A percentile compares a stretch with the other conserved stretches of the same genome.
phyloP scores from a whole-genome alignment of 75 land plant species.

The Pinus albicaulis region DNA sequence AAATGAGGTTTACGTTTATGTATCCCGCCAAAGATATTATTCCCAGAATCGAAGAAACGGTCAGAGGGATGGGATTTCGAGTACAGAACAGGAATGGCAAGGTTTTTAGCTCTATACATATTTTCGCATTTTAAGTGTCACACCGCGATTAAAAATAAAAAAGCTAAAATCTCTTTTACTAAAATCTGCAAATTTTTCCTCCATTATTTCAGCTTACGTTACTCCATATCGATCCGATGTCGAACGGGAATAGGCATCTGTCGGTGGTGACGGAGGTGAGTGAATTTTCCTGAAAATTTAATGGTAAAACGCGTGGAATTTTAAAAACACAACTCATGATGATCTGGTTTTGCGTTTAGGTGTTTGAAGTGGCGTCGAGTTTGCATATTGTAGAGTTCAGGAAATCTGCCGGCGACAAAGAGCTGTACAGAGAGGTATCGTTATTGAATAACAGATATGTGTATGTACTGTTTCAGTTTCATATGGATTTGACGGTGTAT shows the following conservation, averaged over 20 bases:
- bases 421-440: neutral
- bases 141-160: no score
- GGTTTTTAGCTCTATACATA: slow-evolving; percentile 19
- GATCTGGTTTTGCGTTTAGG: neutral
- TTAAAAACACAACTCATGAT: neutral
- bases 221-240: slow-evolving; percentile 23
- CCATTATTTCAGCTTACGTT: slow-evolving; percentile 37
- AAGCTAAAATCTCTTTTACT: neutral
- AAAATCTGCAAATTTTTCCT: neutral
- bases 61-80: slow-evolving; percentile 49
- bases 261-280: slow-evolving; percentile 6
- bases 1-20: slow-evolving; percentile 67
- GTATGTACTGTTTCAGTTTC: neutral
- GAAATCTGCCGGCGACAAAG: slow-evolving; percentile 19
- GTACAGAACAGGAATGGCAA: slow-evolving; percentile 61
- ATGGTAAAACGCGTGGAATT: no score
- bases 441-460: neutral
- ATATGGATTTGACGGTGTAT: neutral
- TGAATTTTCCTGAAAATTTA: no score
- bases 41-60: slow-evolving; percentile 53
- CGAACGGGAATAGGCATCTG: slow-evolving; percentile 26
- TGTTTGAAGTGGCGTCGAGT: slow-evolving; percentile 57
- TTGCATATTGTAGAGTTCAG: slow-evolving; percentile 55
- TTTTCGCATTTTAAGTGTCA: neutral
- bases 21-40: slow-evolving; percentile 56